These are phyloP conservation scores for Chytridiales sp. DNA, from an alignment of 371 early-diverging fungal genomes.

Conservation along the genomic window DNA sequence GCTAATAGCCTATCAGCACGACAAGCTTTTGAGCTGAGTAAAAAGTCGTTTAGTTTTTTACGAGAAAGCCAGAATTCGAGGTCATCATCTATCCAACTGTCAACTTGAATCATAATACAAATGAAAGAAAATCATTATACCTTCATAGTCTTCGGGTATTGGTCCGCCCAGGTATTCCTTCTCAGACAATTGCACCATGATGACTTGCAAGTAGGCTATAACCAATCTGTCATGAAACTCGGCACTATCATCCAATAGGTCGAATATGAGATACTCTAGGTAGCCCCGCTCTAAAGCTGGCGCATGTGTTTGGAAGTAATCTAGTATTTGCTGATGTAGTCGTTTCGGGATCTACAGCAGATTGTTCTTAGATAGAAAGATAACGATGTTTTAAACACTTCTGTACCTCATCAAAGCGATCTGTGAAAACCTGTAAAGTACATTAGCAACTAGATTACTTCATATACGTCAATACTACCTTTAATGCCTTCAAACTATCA, in stretches of 20 bases:
- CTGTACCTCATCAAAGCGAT: constrained; percentile 53
- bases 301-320: constrained; percentile 27
- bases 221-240: constrained; percentile 80
- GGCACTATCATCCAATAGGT: constrained; percentile 63
- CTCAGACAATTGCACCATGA: constrained; percentile 29
- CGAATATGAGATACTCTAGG: constrained; percentile 73
- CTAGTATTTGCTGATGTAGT: constrained; percentile 30
- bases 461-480: background rate
- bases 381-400: background rate
- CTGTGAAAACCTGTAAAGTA: constrained; percentile 67
- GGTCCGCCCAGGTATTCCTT: background rate
- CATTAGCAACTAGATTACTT: background rate
- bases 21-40: constrained; percentile 68
- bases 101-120: background rate
- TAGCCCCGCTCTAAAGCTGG: constrained; percentile 67
- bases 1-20: constrained; percentile 74
- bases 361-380: background rate
- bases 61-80: constrained; percentile 43
- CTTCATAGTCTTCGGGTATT: background rate
- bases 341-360: constrained; percentile 11
- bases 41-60: constrained; percentile 48
- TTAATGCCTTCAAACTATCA: background rate
- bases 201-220: constrained; percentile 65
- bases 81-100: background rate
- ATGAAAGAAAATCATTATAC: background rate